Evolutionary conservation across 129 eudicot species (phyloP).

Genomic region (Pittosporum tobira): DNA sequence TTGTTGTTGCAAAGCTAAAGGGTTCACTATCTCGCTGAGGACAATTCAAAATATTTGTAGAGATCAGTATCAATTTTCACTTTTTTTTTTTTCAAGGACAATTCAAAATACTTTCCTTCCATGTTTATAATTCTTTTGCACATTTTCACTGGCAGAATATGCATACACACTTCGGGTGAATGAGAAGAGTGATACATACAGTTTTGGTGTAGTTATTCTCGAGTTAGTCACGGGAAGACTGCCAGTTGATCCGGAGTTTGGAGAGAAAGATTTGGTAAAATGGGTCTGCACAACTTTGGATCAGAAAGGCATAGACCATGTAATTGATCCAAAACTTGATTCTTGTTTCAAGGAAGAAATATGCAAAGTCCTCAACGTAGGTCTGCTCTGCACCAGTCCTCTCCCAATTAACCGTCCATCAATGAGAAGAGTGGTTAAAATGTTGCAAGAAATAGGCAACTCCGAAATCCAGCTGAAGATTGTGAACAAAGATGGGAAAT

Average conservation of each 20-base stretch:
- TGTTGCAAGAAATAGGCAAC: constrained; percentile 69
- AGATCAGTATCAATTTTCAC: too few relatives aligned
- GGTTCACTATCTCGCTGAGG: too few relatives aligned
- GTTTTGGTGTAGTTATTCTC: constrained; percentile 84
- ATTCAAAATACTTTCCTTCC: not conserved
- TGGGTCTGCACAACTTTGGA: constrained; percentile 88
- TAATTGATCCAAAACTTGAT: constrained; percentile 83
- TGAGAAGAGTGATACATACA: constrained; percentile 93
- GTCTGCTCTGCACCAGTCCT: constrained; percentile 86
- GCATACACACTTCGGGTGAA: constrained; percentile 96
- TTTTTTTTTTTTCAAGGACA: not conserved
- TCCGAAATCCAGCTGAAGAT: constrained; percentile 33
- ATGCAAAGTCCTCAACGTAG: constrained; percentile 69
- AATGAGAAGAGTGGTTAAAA: constrained; percentile 80
- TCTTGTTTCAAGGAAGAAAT: constrained; percentile 87
- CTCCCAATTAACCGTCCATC: constrained; percentile 94
- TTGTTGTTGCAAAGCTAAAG: too few relatives aligned
- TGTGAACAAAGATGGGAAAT: constrained; percentile 57
- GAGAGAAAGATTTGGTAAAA: constrained; percentile 90
- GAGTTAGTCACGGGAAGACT: constrained; percentile 84
- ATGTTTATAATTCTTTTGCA: too few relatives aligned
- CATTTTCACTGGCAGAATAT: constrained; percentile 49
- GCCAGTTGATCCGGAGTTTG: constrained; percentile 90
- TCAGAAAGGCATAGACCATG: constrained; percentile 76
- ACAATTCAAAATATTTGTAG: too few relatives aligned